Evolutionary conservation across 495 filamentous ascomycete species (phyloP), one percentile per base, ranked within the genome.

Genomic region (Penicillium silybi): DNA sequence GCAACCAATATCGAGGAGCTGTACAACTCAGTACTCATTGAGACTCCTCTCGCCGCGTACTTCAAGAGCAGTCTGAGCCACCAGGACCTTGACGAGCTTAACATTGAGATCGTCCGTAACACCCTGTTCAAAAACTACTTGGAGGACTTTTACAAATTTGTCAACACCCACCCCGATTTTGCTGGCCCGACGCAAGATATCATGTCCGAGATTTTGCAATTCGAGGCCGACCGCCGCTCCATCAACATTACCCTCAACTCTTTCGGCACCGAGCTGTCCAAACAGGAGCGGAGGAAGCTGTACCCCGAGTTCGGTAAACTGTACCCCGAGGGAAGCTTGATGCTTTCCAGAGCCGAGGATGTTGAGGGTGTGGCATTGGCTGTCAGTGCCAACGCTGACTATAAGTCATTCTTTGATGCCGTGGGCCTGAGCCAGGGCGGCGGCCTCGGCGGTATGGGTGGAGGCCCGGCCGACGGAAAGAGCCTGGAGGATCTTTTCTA

Each of bases 201-300:
- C 58, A 97, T 99, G 93, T 77, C 82, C 17, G 92, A 97, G 75
- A 86, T 97, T 34, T 76, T 99, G 40, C 87, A 93, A 66, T 99
- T 97, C 65, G 93, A 99, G 73, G 93, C 95, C 10, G 93, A 99
- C 65, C 80, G 93, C 49, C 80, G 93, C 56, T 89, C 92, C 54
- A 99, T 99, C 78, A 99, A 99, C 72, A 99, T 99, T 73, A 99
- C 93, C 9, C 75, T 99, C 48, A 99, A 99, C 76, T 97, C 93
- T 10, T 97, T 99, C 63, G 93, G 95, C 50, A 97, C 95, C 7
- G 93, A 99, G 72, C 81, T 99, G 34, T 89, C 85, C 54, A 97
- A 97, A 80, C 80, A 79, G 42, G 92, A 97, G 63, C 85, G 93
- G 52, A 92, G 87, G 75, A 99, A 97, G 78, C 77, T 99, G 44